phyloP scores from a whole-genome alignment of 208 protist species.

The Leishmania arabica region DNA sequence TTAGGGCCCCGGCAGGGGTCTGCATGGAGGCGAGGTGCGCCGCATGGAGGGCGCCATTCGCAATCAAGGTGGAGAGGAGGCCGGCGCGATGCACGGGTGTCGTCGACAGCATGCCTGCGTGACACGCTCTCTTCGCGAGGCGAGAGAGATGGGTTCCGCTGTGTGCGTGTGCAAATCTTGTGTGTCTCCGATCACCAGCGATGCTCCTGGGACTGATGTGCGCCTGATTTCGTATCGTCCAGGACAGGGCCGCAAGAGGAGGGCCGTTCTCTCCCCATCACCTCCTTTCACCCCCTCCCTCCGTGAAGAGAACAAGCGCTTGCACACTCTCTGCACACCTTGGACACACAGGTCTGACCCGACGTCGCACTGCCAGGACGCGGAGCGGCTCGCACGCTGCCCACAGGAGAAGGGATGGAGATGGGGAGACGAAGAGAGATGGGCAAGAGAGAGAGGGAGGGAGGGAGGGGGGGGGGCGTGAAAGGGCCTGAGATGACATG shows the following conservation, averaged over 20 bases:
- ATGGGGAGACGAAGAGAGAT: not conserved
- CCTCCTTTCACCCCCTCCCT: too few species aligned
- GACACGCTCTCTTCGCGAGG: not conserved
- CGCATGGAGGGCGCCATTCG: slow-evolving; percentile 52
- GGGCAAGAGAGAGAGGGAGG: not conserved
- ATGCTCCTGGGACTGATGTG: not conserved
- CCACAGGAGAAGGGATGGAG: not conserved
- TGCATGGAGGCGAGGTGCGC: slow-evolving; percentile 37
- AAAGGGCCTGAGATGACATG: not conserved
- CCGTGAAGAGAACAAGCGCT: not conserved
- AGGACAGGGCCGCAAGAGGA: not conserved
- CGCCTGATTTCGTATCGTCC: not conserved
- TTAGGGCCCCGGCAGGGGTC: slow-evolving; percentile 53
- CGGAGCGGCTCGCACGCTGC: not conserved
- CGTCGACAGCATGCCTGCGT: slow-evolving; percentile 29
- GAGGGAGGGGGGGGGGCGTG: not conserved
- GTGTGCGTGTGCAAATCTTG: not conserved
- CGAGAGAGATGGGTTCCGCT: not conserved
- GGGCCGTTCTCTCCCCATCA: not conserved
- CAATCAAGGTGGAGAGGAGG: slow-evolving; percentile 58
- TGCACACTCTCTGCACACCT: not conserved
- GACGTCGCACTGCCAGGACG: not conserved
- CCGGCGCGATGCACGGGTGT: slow-evolving; percentile 48
- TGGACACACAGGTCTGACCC: not conserved
- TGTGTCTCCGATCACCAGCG: not conserved